Evolutionary conservation across 169 alveolate genomes (phyloP), one percentile per base, ranked within the genome.

Genomic region (Plasmodium fragile): DNA sequence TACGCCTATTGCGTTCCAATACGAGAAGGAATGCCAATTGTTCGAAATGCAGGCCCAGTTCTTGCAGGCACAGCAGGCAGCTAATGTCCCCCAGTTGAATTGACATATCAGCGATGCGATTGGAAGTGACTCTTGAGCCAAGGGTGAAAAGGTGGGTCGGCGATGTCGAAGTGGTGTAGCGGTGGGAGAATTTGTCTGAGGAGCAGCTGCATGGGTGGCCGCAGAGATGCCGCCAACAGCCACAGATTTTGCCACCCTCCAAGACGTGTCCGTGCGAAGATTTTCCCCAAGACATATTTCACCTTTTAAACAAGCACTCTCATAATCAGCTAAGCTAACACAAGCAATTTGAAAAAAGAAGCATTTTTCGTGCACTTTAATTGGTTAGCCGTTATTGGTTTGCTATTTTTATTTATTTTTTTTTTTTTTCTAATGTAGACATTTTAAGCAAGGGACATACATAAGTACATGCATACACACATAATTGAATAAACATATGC

Each of bases 1-100:
- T 30, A 96, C 97, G n/a, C 97, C 97, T 10, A 96, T 96, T 49
- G 94, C 95, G 39, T 96, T 96, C 84, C 97, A 96, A 81, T 96
- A 96, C 92, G 97, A 96, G 83, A 94, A 95, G 92, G 97, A 96
- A 72, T 96, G 97, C 43, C 97, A 96, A 55, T 78, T 96, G 13
- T 95, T 96, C 52, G 97, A 96, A 69, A 95, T 96, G 96, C 97
- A 96, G 49, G 97, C 95, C 6, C 97, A 96, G 90, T 75, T 96
- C 41, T 78, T 96, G 49, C 97, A 96, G 79, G 96, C 97, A 2
- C 97, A 96, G 65, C 97, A 96, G 77, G 96, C 97, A 32, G 97
- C 97, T n/a, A 92, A 92, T 25, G 97, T 92, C 8, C 97, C 97
- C 8, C 82, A 95, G 45, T 94, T 96, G 69, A 96, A 96, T 83